Evolutionary conservation across 306 rosid species (phyloP).

Genomic region (Sesbania bispinosa): DNA sequence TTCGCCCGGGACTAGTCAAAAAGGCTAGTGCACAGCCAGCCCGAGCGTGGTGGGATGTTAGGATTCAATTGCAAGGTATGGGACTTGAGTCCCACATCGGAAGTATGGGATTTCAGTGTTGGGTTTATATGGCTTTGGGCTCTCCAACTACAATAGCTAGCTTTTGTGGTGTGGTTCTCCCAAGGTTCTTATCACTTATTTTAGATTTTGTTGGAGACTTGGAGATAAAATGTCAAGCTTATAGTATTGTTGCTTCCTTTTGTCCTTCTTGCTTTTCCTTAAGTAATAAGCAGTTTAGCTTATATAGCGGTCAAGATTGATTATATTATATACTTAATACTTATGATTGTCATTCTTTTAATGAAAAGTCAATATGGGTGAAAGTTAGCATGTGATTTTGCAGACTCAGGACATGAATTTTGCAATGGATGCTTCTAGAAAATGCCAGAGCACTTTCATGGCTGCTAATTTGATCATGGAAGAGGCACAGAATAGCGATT

Average conservation of each 20-base stretch:
- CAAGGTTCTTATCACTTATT: too few species aligned
- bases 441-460: slow-evolving; percentile 49
- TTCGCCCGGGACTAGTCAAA: too few species aligned
- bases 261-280: not conserved
- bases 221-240: not conserved
- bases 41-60: too few species aligned
- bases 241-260: not conserved
- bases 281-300: slow-evolving; percentile 2
- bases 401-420: slow-evolving; percentile 51
- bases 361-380: slow-evolving; percentile 11
- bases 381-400: slow-evolving; percentile 28
- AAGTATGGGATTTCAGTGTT: too few species aligned
- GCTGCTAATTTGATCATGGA: slow-evolving; percentile 39
- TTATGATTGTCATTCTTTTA: not conserved
- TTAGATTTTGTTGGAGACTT: not conserved
- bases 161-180: too few species aligned
- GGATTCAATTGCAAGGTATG: too few species aligned
- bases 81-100: too few species aligned
- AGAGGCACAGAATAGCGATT: slow-evolving; percentile 42
- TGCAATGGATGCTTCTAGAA: slow-evolving; percentile 67
- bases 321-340: not conserved
- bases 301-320: not conserved
- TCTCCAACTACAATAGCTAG: too few species aligned
- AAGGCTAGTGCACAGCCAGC: too few species aligned
- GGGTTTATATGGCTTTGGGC: too few species aligned